Evolutionary conservation across 768 basidiomycete species (phyloP).

Genomic region (Kondoa subrosea): DNA sequence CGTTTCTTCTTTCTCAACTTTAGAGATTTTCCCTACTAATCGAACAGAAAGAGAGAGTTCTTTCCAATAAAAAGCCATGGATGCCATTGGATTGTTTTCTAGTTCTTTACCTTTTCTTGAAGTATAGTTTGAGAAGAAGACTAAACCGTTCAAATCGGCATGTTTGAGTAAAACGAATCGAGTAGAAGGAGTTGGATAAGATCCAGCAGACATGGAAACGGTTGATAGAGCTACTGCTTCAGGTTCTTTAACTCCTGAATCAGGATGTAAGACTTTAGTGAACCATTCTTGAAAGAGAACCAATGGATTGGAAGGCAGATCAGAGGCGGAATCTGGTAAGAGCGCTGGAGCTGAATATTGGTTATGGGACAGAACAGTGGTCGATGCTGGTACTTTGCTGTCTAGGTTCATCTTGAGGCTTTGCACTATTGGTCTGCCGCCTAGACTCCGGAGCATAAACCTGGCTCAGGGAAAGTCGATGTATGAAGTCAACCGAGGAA

Average conservation of each 20-base stretch:
- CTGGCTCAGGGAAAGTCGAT: too few species aligned
- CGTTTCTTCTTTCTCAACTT: conserved; percentile 52
- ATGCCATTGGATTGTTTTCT: conserved; percentile 34
- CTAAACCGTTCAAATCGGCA: conserved; percentile 64
- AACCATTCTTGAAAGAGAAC: conserved; percentile 7
- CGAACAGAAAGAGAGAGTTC: conserved; percentile 66
- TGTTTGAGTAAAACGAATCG: conserved; percentile 83
- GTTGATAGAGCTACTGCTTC: conserved; percentile 18
- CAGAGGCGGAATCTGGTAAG: not conserved
- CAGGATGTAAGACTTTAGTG: not conserved
- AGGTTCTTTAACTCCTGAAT: conserved; percentile 17
- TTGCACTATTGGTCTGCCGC: too few species aligned
- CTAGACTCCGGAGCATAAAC: too few species aligned
- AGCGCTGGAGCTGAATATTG: not conserved
- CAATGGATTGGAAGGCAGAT: conserved; percentile 1
- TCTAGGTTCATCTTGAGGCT: not conserved
- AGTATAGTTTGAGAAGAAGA: conserved; percentile 93
- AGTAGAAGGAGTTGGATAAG: conserved; percentile 52
- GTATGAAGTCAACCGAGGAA: too few species aligned
- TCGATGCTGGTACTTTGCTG: not conserved
- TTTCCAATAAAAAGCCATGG: conserved; percentile 79
- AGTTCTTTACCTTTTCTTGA: conserved; percentile 73
- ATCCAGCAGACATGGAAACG: conserved; percentile 29
- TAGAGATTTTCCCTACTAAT: conserved; percentile 70
- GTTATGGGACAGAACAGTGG: not conserved